Evolutionary conservation across 108 stramenopile species (phyloP), one percentile per base, ranked within the genome.

Genomic region (Licmophora abbreviata): DNA sequence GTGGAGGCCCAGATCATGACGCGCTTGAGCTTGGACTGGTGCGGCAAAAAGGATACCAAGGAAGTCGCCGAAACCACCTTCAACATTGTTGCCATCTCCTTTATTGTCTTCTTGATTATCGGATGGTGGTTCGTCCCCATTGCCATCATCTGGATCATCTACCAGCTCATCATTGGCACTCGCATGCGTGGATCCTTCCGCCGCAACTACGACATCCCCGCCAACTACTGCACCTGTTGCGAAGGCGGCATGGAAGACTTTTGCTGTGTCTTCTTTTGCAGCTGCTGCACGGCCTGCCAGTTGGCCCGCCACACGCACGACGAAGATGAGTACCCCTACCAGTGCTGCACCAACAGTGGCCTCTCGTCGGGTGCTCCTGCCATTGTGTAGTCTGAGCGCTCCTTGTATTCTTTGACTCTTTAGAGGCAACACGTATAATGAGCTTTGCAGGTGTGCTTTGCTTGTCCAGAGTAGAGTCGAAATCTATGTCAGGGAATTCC

Each of bases 1-100:
- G n/a, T n/a, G n/a, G n/a, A n/a, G n/a, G n/a, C n/a, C n/a, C 77
- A 79, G 38, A 32, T 79, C 45, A 59, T 69, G 73, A 64, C 60
- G 25, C 66, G 78, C 10, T 44, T 64, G 10, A 59, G 59, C 33
- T 54, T 79, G 14, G 63, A 64, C 25, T 64, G 66, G 54, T 51
- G 59, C 12, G 72, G 61, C 7, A 21, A 41, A 21, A 27, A 17
- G 3, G 41, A n/a, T n/a, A n/a, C 30, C 9, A 45, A 58, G 23
- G 64, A 24, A 9, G 27, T 38, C 43, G 51, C 14, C 21, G 31
- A 23, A 22, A 28, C 0, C 27, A 36, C 32, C 21, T 73, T 47
- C 36, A n/a, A 40, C 29, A 40, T 46, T 27, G 10, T 51, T 38
- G 44, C 43, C 0, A 20, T 48, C 21, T 23, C 54, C 2, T 56